phyloP scores from a whole-genome alignment of 345 rosid genomes.

The Heritiera littoralis region DNA sequence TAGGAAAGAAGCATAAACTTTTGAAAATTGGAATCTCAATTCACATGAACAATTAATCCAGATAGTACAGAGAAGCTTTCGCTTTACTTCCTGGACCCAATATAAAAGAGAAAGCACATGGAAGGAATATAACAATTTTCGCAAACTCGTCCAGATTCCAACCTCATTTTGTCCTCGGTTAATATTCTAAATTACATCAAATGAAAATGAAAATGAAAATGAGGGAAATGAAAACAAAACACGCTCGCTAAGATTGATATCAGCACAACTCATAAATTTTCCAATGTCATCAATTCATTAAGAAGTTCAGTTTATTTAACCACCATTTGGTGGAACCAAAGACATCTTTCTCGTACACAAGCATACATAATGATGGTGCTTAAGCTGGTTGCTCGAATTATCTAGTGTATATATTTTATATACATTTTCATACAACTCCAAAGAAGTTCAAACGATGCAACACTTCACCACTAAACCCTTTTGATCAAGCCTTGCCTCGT shows the following conservation, averaged over 20 bases:
- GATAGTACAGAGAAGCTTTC: not conserved
- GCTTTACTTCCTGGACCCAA: not conserved
- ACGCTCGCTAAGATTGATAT: not conserved
- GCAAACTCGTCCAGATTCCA: not conserved
- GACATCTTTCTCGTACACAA: conserved; percentile 29
- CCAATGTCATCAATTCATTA: conserved; percentile 15
- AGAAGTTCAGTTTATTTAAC: conserved; percentile 38
- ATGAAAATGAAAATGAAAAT: not conserved
- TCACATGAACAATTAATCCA: not conserved
- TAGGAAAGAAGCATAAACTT: no score
- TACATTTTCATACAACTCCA: conserved; percentile 34
- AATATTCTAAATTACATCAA: conserved; percentile 7
- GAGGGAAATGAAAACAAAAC: not conserved
- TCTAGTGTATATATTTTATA: conserved; percentile 31
- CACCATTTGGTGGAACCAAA: conserved; percentile 29
- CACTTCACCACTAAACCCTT: conserved; percentile 77
- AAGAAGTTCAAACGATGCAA: conserved; percentile 59
- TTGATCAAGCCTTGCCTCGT: conserved; percentile 80
- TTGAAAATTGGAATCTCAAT: not conserved
- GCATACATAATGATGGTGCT: conserved; percentile 22
- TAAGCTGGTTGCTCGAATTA: conserved; percentile 31
- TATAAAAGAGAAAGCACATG: not conserved
- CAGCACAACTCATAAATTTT: conserved; percentile 11
- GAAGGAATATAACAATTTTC: not conserved
- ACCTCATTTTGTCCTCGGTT: not conserved